Base-by-base conservation (phyloP, 2,329 filamentous ascomycete genomes). In the Clarireedia homoeocarpa region DNA sequence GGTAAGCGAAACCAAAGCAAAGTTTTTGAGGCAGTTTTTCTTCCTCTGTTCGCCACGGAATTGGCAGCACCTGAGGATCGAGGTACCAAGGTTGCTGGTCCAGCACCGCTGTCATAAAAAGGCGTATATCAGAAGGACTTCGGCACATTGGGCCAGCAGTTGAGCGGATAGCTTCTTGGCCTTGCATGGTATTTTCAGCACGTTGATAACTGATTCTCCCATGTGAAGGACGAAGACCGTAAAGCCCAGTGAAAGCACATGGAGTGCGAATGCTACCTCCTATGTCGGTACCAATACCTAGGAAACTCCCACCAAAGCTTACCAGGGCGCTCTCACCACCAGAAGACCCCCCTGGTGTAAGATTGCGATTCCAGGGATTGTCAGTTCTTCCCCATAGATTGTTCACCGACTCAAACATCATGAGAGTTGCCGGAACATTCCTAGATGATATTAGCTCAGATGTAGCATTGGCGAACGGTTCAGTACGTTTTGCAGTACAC, bases 401-500 rank as follows among this genome's bases (percentile, higher is more conserved):
- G 54, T 75, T 75, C 12, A 71, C 58, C 2, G 69, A 70, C 26
- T 74, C 71, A 12, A 62, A 27, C 27, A 66, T 59, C 58, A 63
- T 67, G n/a, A 66, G 48, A 26, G 49, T 61, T 42, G 61, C 59
- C 2, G 64, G 91, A 86, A 26, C 91, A 90, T 91, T 92, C 0
- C 42, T 45, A 45, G 12, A 24, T 7, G 6, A 45, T 45, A 17
- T 45, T 4, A 45, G 42, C 42, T 24, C 3, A 23, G 12, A 6
- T 20, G n/a, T 20, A 45, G 6, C 10, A 12, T 45, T 24, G 20
- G 9, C 9, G 20, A 45, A 20, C 9, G 17, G 10, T 12, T 23
- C 42, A 40, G 15, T 45, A 45, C 23, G 91, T 96, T 76, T 96
- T 96, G 64, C 90, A 89, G 68, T 94, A 95, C 0, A 91, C 90